Base-by-base conservation (phyloP, 2,329 filamentous ascomycete species). In the Epichloe aotearoae region DNA sequence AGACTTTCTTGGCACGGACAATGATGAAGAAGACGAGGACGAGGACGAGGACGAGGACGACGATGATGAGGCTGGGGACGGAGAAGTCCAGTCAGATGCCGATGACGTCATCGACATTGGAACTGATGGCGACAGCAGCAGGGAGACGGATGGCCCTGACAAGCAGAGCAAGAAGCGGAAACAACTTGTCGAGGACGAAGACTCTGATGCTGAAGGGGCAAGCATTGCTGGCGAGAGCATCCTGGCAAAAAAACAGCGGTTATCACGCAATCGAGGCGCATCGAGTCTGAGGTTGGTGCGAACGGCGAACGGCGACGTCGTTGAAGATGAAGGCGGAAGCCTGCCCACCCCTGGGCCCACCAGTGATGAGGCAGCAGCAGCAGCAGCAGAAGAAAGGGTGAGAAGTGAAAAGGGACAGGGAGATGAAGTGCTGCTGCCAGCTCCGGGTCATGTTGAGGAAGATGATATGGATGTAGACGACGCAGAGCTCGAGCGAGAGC, bases 1-100 rank as follows among this genome's bases (percentile, higher is more conserved):
- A 14, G 86, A 88, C 44, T 90, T 93, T 57, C 69, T 93, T 57
- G 77, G 76, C 10, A 69, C 71, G 5, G 76, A 74, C 26, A 73
- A 75, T 1, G 73, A 72, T 42, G 74, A 73, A 12, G 72, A 70
- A 1, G 71, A 67, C 0, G 63, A 64, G 0, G 58, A 58, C 7
- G 57, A 60, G 5, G 51, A 57, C 10, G 55, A 54, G 11, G 57
- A 23, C 23, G 23, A 23, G 20, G 20, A 52, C 2, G 56, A 55
- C 3, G 47, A 52, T 2, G 56, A 55, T 3, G 47, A 53, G 19
- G 50, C 43, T 3, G 45, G 36, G n/a, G 50, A 46, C 2, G 26
- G 48, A 2, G 46, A 55, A 11, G 23, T 30, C 5, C 42, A 49
- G 12, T 30, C 15, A 19, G 42, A 43, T 12, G 34, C 33, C 3